These are phyloP conservation scores for Usnea hakonensis DNA, from an alignment of 495 filamentous ascomycete species.

Conservation along the genomic window DNA sequence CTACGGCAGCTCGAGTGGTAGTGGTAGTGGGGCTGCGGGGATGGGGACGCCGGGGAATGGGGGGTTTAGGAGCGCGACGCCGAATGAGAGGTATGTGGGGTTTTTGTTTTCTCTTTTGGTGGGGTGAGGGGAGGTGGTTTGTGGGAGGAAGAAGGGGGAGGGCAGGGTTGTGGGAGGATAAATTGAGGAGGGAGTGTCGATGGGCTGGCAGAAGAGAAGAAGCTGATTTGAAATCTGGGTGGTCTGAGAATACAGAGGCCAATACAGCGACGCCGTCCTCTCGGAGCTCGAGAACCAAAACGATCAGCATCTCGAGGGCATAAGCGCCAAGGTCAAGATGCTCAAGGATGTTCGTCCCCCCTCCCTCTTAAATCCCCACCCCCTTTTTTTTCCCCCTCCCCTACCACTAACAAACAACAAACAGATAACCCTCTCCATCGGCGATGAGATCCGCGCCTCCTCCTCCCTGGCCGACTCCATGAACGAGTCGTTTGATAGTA, in stretches of 20 bases:
- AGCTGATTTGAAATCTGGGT: background rate
- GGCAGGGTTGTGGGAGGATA: background rate
- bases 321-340: conserved; percentile 82
- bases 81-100: conserved; percentile 61
- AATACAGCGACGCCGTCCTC: conserved; percentile 88
- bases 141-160: background rate
- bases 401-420: background rate
- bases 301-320: conserved; percentile 81
- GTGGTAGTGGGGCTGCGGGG: background rate
- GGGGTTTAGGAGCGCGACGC: conserved; percentile 62
- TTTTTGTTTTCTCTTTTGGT: background rate
- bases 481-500: conserved; percentile 83
- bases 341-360: conserved; percentile 71
- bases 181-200: background rate
- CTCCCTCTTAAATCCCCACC: background rate
- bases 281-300: conserved; percentile 95
- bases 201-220: too few species aligned
- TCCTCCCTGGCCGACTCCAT: conserved; percentile 57
- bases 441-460: conserved; percentile 85
- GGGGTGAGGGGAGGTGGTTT: conserved; percentile 1
- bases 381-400: background rate
- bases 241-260: conserved; percentile 50
- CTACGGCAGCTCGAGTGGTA: conserved; percentile 45
- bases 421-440: conserved; percentile 85
- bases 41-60: conserved; percentile 28